Evolutionary conservation across 2,329 filamentous ascomycete genomes (phyloP).

Genomic region (Trichoderma oligosporum): DNA sequence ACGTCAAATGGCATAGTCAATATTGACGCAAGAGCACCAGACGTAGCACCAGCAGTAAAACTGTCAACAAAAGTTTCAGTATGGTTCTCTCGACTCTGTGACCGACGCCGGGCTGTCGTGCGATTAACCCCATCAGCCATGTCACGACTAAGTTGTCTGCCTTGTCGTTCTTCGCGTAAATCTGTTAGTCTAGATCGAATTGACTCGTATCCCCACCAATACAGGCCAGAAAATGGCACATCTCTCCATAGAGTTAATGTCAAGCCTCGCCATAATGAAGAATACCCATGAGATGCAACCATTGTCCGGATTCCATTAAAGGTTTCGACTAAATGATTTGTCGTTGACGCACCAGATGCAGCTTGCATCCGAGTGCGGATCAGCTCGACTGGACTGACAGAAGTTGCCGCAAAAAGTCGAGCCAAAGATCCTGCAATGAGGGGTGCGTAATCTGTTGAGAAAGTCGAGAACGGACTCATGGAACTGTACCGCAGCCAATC

Average conservation of each 20-base stretch:
- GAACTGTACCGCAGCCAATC: conserved; percentile 81
- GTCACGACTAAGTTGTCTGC: conserved; percentile 35
- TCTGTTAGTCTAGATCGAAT: conserved; percentile 70
- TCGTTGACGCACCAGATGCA: conserved; percentile 53
- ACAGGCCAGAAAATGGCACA: conserved; percentile 93
- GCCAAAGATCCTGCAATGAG: conserved; percentile 76
- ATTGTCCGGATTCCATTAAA: conserved; percentile 72
- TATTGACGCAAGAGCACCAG: conserved; percentile 80
- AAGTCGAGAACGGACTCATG: conserved; percentile 64
- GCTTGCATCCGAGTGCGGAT: conserved; percentile 91
- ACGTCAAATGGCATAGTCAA: conserved; percentile 96
- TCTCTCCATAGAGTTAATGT: conserved; percentile 93
- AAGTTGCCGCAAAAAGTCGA: conserved; percentile 73
- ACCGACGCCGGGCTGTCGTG: conserved; percentile 47
- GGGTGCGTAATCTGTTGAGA: conserved; percentile 69
- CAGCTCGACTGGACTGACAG: conserved; percentile 88
- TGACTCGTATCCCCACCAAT: conserved; percentile 97
- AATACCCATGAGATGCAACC: conserved; percentile 72
- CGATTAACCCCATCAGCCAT: conserved; percentile 33
- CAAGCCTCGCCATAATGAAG: conserved; percentile 83
- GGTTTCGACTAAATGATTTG: conserved; percentile 74
- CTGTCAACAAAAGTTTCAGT: conserved; percentile 79
- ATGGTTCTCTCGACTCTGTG: conserved; percentile 66
- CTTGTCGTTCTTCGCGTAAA: conserved; percentile 53
- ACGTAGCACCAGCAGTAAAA: conserved; percentile 79